phyloP scores from a whole-genome alignment of 179 eudicot species.

The Beta lomatogona region DNA sequence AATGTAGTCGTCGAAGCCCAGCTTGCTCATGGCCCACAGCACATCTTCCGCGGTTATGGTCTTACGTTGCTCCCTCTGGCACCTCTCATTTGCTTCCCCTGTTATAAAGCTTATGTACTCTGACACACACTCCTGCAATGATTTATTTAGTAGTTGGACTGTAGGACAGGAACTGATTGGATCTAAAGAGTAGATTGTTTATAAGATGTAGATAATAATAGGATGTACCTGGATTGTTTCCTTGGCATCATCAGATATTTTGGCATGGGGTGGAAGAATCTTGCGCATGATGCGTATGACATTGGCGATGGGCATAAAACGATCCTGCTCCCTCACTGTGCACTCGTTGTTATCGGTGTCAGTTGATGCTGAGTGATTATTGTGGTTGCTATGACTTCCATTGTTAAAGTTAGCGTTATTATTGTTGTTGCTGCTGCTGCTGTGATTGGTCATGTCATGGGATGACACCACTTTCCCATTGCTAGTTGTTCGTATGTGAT shows the following conservation, averaged over 20 bases:
- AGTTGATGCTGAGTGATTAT: constrained; percentile 4
- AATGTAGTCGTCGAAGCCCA: constrained; percentile 77
- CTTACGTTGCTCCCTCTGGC: constrained; percentile 88
- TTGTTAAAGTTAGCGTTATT: not conserved
- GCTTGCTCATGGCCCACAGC: constrained; percentile 51
- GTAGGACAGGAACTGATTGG: no score
- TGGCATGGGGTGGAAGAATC: constrained; percentile 52
- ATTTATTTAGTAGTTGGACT: no score
- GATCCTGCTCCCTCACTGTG: constrained; percentile 50
- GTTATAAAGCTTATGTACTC: constrained; percentile 61
- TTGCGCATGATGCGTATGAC: constrained; percentile 60
- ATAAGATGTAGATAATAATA: not conserved
- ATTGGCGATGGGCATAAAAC: constrained; percentile 59
- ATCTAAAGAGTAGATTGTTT: no score
- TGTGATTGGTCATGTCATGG: not conserved
- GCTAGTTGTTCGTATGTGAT: not conserved
- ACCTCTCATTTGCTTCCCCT: constrained; percentile 58
- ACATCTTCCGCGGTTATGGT: constrained; percentile 74
- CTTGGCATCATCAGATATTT: constrained; percentile 56
- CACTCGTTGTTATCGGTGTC: constrained; percentile 36
- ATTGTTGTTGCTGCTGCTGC: not conserved
- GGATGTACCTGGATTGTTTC: constrained; percentile 46
- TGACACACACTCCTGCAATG: constrained; percentile 45
- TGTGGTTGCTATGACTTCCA: not conserved
- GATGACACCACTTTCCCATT: not conserved